Evolutionary conservation across 805 yeast genomes (phyloP).

Genomic region (Saturnispora diversa): DNA sequence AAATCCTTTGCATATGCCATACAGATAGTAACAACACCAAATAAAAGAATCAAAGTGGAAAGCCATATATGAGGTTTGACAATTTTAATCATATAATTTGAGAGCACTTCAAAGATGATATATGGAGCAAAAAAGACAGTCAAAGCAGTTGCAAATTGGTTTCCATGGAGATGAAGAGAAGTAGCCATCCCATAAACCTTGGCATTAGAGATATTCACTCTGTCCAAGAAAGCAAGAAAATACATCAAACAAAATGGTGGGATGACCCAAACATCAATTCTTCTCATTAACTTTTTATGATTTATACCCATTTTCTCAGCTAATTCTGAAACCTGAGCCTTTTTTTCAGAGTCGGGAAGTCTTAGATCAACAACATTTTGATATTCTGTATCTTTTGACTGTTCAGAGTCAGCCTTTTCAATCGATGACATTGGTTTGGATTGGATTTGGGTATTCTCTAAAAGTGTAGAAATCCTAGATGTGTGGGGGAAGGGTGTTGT

Average conservation of each 20-base stretch:
- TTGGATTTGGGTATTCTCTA: too few species aligned
- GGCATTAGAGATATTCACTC: constrained; percentile 80
- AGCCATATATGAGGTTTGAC: constrained; percentile 62
- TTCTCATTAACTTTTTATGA: constrained; percentile 50
- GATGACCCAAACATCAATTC: constrained; percentile 59
- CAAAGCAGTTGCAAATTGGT: constrained; percentile 55
- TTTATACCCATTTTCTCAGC: constrained; percentile 43
- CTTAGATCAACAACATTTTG: constrained; percentile 3
- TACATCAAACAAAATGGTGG: constrained; percentile 72
- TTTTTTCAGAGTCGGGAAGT: constrained; percentile 10
- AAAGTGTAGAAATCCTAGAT: too few species aligned
- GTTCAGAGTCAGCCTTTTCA: constrained; percentile 4
- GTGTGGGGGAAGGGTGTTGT: too few species aligned
- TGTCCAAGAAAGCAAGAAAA: constrained; percentile 67
- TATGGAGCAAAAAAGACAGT: constrained; percentile 70
- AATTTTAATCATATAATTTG: constrained; percentile 52
- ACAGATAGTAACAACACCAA: constrained; percentile 56
- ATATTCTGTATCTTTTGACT: constrained; percentile 3
- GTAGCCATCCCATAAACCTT: constrained; percentile 57
- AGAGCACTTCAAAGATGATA: constrained; percentile 54
- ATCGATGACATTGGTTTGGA: constrained; percentile 4
- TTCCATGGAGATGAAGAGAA: constrained; percentile 47
- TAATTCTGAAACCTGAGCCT: constrained; percentile 24
- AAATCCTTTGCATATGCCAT: constrained; percentile 56
- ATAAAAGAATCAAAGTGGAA: constrained; percentile 45